A percentile compares a stretch with the other conserved stretches of the same genome.
Evolutionary conservation across 192 early-diverging fungal species (phyloP).

Genomic region (Chytriomyces confervae): DNA sequence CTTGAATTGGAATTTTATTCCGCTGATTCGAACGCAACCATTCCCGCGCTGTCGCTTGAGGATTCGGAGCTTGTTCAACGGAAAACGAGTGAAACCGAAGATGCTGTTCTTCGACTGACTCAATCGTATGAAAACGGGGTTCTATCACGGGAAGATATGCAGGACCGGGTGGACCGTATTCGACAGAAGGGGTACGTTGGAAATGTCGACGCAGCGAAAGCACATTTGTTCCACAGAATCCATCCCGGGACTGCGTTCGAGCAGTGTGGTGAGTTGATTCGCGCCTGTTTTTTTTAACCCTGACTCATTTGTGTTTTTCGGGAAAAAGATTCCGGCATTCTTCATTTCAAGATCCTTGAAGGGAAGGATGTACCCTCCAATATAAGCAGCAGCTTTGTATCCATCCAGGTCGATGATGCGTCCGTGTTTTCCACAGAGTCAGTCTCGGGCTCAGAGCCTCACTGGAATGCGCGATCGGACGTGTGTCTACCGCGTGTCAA

Average conservation of each 20-base stretch:
- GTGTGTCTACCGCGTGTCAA: constrained; percentile 13
- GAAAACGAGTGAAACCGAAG: background rate
- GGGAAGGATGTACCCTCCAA: constrained; percentile 35
- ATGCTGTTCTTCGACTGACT: background rate
- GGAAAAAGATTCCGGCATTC: constrained; percentile 49
- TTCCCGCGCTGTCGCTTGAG: background rate
- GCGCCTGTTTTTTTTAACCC: background rate
- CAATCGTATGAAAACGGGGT: background rate
- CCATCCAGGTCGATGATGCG: constrained; percentile 54
- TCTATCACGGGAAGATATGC: constrained; percentile 1
- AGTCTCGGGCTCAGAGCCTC: background rate
- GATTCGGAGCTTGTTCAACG: constrained; percentile 29
- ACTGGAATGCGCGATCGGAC: constrained; percentile 19
- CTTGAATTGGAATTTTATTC: constrained; percentile 26
- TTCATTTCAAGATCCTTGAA: constrained; percentile 57
- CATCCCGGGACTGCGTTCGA: constrained; percentile 14
- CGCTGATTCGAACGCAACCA: background rate
- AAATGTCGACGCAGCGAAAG: background rate
- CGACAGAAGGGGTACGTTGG: constrained; percentile 16
- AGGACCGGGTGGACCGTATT: background rate
- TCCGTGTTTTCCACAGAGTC: too few relatives aligned
- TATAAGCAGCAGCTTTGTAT: constrained; percentile 44
- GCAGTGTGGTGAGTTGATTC: constrained; percentile 26
- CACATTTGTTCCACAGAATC: background rate
- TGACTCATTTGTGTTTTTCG: too few relatives aligned